Evolutionary conservation across 2,329 filamentous ascomycete genomes (phyloP), one percentile per base, ranked within the genome.

Genomic region (Exophiala dermatitidis): DNA sequence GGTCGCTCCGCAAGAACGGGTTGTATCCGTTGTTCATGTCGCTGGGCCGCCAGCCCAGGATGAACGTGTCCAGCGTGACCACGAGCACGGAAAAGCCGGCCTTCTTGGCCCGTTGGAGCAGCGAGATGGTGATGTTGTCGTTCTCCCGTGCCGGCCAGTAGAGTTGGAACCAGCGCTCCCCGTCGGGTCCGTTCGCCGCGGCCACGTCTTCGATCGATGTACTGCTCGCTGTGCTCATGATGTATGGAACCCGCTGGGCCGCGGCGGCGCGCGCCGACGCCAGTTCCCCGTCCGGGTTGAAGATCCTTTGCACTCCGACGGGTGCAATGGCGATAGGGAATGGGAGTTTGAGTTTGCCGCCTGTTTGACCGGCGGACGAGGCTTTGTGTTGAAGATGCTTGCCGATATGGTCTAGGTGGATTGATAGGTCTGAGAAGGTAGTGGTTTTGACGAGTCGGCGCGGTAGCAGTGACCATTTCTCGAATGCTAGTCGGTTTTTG

Each of bases 1-100:
- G 36, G 6, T 58, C 66, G 0, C 79, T 79, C 37, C 71, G 74
- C 30, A 82, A 68, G 58, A 86, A 85, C 0, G 83, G 70, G 8
- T 72, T 60, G 49, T 69, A 71, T 1, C 73, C 79, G 9, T 76
- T 74, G 58, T 87, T 84, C 3, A 88, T 74, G 63, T 88, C 85
- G 0, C 72, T 74, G 0, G 84, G 85, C 36, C 86, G 74, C 83
- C 85, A 90, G 0, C 77, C 78, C 34, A 89, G 73, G 8, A 77
- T 76, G 68, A 81, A 86, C 0, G 84, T 88, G 66, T 90, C 86
- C 0, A 88, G 72, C 0, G 86, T 90, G 0, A 90, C 82, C 4
- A 89, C 79, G 0, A 89, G 73, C 0, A 82, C 83, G 33, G 74
- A 76, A 68, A 77, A 89, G 1, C 84, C 85, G 32, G 72, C 76